Conservation (phyloP, 768 basidiomycete species). For the Lactarius tabidus region DNA sequence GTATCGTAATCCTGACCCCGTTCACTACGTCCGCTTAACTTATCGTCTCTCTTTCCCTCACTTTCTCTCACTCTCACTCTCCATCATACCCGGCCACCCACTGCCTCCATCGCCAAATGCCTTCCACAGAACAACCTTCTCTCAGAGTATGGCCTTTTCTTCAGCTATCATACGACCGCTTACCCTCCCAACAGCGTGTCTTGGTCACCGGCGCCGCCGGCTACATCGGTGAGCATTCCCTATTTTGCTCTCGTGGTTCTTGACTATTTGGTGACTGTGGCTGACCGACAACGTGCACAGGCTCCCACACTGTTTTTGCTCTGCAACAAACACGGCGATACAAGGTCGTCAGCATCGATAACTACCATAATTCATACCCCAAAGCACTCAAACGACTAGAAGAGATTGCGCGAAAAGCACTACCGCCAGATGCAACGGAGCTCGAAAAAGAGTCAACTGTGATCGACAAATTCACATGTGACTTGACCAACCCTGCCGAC, state of each 20-base stretch:
- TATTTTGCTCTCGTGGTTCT: not conserved
- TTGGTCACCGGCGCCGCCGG: conserved; percentile 81
- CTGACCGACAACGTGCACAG: conserved; percentile 38
- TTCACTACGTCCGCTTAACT: conserved; percentile 13
- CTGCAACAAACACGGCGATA: conserved; percentile 84
- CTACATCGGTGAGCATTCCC: conserved; percentile 65
- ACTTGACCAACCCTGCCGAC: conserved; percentile 69
- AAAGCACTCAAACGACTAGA: conserved; percentile 70
- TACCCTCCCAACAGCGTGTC: conserved; percentile 43
- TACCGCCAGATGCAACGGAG: conserved; percentile 61
- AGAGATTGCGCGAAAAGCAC: conserved; percentile 70
- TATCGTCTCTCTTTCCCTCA: conserved; percentile 8
- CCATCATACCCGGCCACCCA: conserved; percentile 8
- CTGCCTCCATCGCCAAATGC: conserved; percentile 9
- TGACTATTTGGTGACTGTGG: conserved; percentile 21
- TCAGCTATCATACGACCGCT: conserved; percentile 14
- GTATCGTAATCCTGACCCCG: conserved; percentile 9
- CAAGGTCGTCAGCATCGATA: conserved; percentile 93
- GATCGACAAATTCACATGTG: conserved; percentile 65
- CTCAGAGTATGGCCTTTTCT: conserved; percentile 14
- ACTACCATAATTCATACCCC: conserved; percentile 87
- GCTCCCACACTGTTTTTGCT: conserved; percentile 89
- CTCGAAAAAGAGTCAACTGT: conserved; percentile 66
- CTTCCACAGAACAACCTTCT: conserved; percentile 15
- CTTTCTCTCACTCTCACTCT: conserved; percentile 3